These are phyloP conservation scores for Cladosporium sp. DNA, from an alignment of 2,329 filamentous ascomycete genomes.

Conservation along the genomic window DNA sequence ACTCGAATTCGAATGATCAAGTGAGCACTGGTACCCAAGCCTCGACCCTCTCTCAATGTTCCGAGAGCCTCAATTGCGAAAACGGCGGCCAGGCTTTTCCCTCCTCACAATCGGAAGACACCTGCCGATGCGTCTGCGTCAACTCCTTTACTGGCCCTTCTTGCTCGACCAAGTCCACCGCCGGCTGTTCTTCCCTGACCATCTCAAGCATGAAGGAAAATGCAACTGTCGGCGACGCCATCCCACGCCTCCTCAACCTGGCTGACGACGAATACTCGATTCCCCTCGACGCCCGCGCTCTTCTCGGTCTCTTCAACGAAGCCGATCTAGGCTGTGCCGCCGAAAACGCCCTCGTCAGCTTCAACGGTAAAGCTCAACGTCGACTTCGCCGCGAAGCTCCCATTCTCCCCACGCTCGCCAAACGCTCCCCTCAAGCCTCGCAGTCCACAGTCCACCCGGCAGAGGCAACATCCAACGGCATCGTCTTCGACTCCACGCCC, in stretches of 20 bases:
- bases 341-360: constrained; percentile 84
- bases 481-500: constrained; percentile 22
- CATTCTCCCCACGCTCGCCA: constrained; percentile 17
- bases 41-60: constrained; percentile 49
- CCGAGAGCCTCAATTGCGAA: constrained; percentile 58
- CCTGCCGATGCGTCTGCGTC: constrained; percentile 81
- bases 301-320: constrained; percentile 71
- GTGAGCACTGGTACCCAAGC: constrained; percentile 22
- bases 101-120: constrained; percentile 40
- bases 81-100: constrained; percentile 79
- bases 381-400: neutral
- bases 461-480: constrained; percentile 31
- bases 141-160: constrained; percentile 73
- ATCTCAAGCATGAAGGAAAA: constrained; percentile 48
- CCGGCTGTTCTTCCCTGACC: constrained; percentile 52
- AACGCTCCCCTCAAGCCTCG: constrained; percentile 15
- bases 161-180: constrained; percentile 48
- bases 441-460: constrained; percentile 5
- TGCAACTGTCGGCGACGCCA: constrained; percentile 74
- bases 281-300: constrained; percentile 61
- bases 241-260: constrained; percentile 67
- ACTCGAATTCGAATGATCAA: constrained; percentile 17
- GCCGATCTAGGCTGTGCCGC: constrained; percentile 73
- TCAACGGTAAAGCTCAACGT: constrained; percentile 52
- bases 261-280: constrained; percentile 68